Evolutionary conservation across 768 basidiomycete species (phyloP).

Genomic region (Hydnum rufescens): DNA sequence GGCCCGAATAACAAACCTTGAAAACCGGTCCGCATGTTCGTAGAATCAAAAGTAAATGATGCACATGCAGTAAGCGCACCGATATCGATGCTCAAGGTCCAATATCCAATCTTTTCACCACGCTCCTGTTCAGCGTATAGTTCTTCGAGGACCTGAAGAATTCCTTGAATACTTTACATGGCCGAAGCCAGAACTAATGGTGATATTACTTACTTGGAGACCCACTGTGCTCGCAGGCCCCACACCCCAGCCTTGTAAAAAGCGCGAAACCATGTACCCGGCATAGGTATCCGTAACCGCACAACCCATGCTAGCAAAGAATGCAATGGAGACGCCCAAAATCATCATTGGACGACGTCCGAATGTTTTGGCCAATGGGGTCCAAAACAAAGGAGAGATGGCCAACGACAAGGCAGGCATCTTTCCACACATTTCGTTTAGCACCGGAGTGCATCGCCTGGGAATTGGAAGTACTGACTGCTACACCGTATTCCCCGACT

Average conservation of each 20-base stretch:
- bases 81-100: constrained; percentile 10
- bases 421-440: too few relatives aligned
- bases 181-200: neutral
- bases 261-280: constrained; percentile 11
- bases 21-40: neutral
- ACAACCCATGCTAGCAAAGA: constrained; percentile 8
- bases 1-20: constrained; percentile 10
- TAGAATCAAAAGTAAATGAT: neutral
- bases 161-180: neutral
- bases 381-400: constrained; percentile 10
- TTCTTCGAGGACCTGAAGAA: constrained; percentile 1
- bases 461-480: too few relatives aligned
- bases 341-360: constrained; percentile 9
- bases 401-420: constrained; percentile 9
- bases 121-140: constrained; percentile 9
- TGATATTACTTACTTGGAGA: constrained; percentile 6
- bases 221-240: constrained; percentile 11
- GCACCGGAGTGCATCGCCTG: too few relatives aligned
- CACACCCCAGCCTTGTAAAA: constrained; percentile 11
- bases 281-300: constrained; percentile 7
- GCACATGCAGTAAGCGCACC: constrained; percentile 3
- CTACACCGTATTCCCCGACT: constrained; percentile 9
- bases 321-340: constrained; percentile 7
- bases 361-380: constrained; percentile 9
- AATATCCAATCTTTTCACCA: constrained; percentile 10